phyloP scores from a whole-genome alignment of 2,329 filamentous ascomycete genomes.

The Penicillium paneum region DNA sequence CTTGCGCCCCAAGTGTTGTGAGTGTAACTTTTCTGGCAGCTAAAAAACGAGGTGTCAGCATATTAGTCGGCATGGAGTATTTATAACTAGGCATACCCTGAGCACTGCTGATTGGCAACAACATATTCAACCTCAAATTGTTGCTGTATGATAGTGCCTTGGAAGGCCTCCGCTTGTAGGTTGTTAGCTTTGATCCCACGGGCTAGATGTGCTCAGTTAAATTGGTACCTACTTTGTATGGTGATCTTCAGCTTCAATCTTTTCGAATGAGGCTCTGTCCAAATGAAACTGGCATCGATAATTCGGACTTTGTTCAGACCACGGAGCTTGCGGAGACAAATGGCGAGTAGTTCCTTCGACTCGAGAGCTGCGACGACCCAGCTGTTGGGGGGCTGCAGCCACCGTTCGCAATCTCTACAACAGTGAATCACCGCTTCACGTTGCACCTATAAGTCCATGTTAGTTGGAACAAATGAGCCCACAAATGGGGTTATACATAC shows the following conservation, averaged over 20 bases:
- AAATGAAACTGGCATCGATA: conserved; percentile 93
- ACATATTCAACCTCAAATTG: conserved; percentile 92
- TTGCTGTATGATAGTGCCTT: conserved; percentile 77
- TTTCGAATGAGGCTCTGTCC: conserved; percentile 95
- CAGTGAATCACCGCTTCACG: conserved; percentile 86
- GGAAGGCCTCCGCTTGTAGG: conserved; percentile 70
- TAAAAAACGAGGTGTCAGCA: too few species aligned
- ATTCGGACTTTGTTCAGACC: conserved; percentile 88
- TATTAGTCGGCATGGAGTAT: too few species aligned
- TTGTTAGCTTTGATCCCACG: neutral
- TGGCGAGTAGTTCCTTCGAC: conserved; percentile 84
- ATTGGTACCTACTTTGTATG: conserved; percentile 43
- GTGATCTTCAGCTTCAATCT: conserved; percentile 94
- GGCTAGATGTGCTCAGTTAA: neutral
- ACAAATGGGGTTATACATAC: conserved; percentile 32
- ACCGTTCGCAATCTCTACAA: conserved; percentile 92
- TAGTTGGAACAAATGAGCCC: neutral
- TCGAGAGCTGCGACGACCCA: conserved; percentile 85
- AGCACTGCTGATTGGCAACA: conserved; percentile 87
- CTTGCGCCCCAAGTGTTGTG: conserved; percentile 80
- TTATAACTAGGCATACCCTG: conserved; percentile 43
- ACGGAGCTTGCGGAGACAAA: conserved; percentile 84
- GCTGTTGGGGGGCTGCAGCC: conserved; percentile 78
- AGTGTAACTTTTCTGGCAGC: neutral
- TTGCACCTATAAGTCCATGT: conserved; percentile 52